Percentiles rank a stretch among this genome's conserved stretches.
phyloP scores from a whole-genome alignment of 2,329 filamentous ascomycete species.

The Tolypocladium inflatum region DNA sequence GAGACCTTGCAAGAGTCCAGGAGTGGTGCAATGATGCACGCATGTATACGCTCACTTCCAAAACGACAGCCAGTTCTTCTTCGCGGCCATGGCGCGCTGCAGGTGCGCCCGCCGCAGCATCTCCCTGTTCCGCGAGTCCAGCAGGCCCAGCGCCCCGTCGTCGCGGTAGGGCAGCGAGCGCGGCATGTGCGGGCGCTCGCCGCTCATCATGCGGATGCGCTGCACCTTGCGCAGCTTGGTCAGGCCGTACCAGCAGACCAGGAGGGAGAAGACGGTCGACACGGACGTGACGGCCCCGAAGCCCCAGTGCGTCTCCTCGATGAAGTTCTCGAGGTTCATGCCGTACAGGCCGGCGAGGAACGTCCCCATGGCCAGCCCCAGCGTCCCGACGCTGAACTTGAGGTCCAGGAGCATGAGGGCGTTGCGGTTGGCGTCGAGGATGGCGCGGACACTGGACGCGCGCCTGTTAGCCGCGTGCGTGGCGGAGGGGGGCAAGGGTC shows the following conservation, averaged over 20 bases:
- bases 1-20: neutral
- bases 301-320: slow-evolving; percentile 85
- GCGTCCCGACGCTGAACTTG: slow-evolving; percentile 89
- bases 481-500: neutral
- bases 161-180: slow-evolving; percentile 34
- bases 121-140: slow-evolving; percentile 46
- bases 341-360: slow-evolving; percentile 98
- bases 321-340: slow-evolving; percentile 98
- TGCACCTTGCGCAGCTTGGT: slow-evolving; percentile 77
- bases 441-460: slow-evolving; percentile 69
- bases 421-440: slow-evolving; percentile 96
- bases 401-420: slow-evolving; percentile 95
- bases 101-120: slow-evolving; percentile 41
- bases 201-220: slow-evolving; percentile 70
- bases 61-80: slow-evolving; percentile 19
- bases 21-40: too few relatives aligned
- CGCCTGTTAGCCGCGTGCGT: slow-evolving; percentile 11
- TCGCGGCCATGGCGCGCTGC: slow-evolving; percentile 30
- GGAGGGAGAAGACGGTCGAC: slow-evolving; percentile 61
- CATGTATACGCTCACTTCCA: slow-evolving; percentile 6
- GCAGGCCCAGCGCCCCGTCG: slow-evolving; percentile 38
- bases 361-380: slow-evolving; percentile 89
- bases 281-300: slow-evolving; percentile 66
- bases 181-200: slow-evolving; percentile 28
- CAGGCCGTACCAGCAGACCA: slow-evolving; percentile 79